phyloP scores from a whole-genome alignment of 371 early-diverging fungal species.

The Mortierella sp. region DNA sequence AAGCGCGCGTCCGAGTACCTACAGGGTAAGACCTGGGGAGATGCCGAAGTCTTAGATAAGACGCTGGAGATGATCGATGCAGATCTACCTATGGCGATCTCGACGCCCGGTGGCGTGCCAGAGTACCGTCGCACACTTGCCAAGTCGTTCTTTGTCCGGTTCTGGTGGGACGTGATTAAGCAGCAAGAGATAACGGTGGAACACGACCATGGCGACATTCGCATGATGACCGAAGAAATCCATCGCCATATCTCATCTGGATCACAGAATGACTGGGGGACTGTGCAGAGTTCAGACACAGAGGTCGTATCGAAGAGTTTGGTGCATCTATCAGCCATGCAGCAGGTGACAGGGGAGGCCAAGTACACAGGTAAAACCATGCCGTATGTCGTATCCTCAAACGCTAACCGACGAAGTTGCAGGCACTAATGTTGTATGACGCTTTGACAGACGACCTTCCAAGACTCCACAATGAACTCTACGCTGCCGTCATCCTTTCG shows the following conservation, averaged over 20 bases:
- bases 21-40: neutral
- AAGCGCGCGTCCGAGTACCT: neutral
- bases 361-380: constrained; percentile 1
- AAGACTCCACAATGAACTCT: neutral
- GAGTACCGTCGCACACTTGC: neutral
- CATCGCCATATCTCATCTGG: neutral
- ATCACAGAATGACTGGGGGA: neutral
- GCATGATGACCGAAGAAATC: neutral
- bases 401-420: too few relatives aligned
- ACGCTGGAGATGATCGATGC: neutral
- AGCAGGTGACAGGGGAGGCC: neutral
- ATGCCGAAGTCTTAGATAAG: neutral
- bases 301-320: neutral
- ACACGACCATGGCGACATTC: neutral
- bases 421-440: too few relatives aligned
- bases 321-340: neutral
- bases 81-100: neutral
- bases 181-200: neutral
- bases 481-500: neutral
- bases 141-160: constrained; percentile 2
- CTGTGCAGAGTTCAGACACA: neutral
- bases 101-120: neutral
- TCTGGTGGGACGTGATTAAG: constrained; percentile 4
- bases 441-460: constrained; percentile 1
- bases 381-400: too few relatives aligned